Conservation (phyloP, 306 rosid genomes). For the Mimosa pudica region DNA sequence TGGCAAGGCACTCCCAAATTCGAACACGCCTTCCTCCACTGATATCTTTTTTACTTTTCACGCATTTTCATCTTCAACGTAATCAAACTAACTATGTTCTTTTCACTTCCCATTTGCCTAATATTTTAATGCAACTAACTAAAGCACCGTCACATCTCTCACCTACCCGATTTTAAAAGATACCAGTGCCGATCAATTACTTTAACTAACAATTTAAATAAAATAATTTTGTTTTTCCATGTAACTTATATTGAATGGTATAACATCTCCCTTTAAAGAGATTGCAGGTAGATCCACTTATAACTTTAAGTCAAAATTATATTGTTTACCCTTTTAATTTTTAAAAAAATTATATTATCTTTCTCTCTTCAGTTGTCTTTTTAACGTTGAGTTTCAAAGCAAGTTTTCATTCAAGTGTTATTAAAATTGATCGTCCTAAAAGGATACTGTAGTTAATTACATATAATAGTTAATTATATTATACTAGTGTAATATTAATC, state of each 20-base stretch:
- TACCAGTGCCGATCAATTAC: not conserved
- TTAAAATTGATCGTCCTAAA: not conserved
- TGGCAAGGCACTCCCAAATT: slow-evolving; percentile 27
- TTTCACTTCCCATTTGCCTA: slow-evolving; percentile 4
- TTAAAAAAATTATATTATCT: not conserved
- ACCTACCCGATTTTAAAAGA: slow-evolving; percentile 27
- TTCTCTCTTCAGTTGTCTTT: not conserved
- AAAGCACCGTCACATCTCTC: slow-evolving; percentile 36
- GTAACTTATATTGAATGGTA: too few species aligned
- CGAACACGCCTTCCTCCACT: slow-evolving; percentile 10
- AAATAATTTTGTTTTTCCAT: too few species aligned
- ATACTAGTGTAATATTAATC: too few species aligned
- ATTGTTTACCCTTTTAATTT: too few species aligned
- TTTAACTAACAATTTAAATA: not conserved
- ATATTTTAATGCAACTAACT: not conserved
- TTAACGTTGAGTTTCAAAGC: not conserved
- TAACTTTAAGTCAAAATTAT: too few species aligned
- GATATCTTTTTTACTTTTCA: not conserved
- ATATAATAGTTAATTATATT: too few species aligned
- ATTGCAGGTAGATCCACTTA: too few species aligned
- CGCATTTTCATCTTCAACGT: not conserved
- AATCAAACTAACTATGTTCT: slow-evolving; percentile 14
- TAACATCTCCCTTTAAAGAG: too few species aligned
- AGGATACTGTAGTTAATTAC: not conserved
- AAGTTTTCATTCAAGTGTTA: not conserved